Conservation (phyloP, 129 eudicot species). For the Flaveria bidentis region DNA sequence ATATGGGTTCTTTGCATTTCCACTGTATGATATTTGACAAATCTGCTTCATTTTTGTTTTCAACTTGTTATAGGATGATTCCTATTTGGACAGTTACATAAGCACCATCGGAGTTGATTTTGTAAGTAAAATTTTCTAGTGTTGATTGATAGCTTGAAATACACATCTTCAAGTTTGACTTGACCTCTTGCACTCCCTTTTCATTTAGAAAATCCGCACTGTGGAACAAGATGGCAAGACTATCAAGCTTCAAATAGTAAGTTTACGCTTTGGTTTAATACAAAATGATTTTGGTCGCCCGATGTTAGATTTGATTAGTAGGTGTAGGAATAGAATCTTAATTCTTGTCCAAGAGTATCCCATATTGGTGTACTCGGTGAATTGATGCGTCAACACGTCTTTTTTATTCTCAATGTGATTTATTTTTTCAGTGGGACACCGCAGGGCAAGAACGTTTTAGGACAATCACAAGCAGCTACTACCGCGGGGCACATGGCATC, state of each 20-base stretch:
- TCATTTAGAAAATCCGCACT: constrained; percentile 78
- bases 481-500: constrained; percentile 51
- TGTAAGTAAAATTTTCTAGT: constrained; percentile 42
- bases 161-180: neutral
- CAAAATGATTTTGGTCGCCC: neutral
- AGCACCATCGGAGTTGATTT: constrained; percentile 85
- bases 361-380: neutral
- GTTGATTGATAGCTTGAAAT: constrained; percentile 19
- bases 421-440: constrained; percentile 39
- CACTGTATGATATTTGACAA: constrained; percentile 3
- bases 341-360: constrained; percentile 2
- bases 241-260: constrained; percentile 88
- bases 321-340: neutral
- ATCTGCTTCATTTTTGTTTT: neutral
- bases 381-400: neutral
- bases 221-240: constrained; percentile 97
- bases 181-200: constrained; percentile 14
- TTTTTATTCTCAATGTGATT: constrained; percentile 2
- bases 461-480: constrained; percentile 50
- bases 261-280: constrained; percentile 6
- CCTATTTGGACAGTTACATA: constrained; percentile 72
- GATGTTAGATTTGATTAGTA: constrained; percentile 2
- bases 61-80: constrained; percentile 54
- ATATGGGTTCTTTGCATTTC: constrained; percentile 15
- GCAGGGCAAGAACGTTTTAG: constrained; percentile 53